Conservation (phyloP, 2,329 filamentous ascomycete species). For the Neonectria punicea region DNA sequence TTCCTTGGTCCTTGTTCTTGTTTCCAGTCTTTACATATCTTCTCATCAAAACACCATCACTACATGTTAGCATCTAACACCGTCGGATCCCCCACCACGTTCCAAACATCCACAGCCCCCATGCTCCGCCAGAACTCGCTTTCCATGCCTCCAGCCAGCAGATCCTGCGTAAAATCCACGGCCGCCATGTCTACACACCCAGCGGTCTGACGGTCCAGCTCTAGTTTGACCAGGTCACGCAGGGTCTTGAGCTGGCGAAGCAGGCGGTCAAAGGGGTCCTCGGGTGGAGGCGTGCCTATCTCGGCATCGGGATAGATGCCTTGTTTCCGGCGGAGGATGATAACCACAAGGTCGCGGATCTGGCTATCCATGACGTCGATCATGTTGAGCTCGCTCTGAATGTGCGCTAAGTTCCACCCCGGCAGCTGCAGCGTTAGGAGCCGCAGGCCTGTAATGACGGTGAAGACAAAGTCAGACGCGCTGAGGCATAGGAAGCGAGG, state of each 20-base stretch:
- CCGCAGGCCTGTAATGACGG: slow-evolving; percentile 58
- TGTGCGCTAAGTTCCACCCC: slow-evolving; percentile 56
- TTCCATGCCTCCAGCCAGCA: slow-evolving; percentile 37
- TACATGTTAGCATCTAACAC: slow-evolving; percentile 34
- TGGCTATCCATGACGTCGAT: slow-evolving; percentile 42
- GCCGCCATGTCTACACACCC: slow-evolving; percentile 33
- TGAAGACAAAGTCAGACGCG: slow-evolving; percentile 59
- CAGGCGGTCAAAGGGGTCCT: slow-evolving; percentile 49
- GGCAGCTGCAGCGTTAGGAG: slow-evolving; percentile 57
- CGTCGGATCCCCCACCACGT: slow-evolving; percentile 42
- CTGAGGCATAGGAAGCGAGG: slow-evolving; percentile 57
- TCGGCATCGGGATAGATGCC: slow-evolving; percentile 35
- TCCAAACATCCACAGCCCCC: slow-evolving; percentile 41
- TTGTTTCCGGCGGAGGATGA: slow-evolving; percentile 45
- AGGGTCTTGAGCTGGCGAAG: slow-evolving; percentile 46
- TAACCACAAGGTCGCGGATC: slow-evolving; percentile 43
- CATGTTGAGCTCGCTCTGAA: slow-evolving; percentile 50
- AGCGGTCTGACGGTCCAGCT: slow-evolving; percentile 42
- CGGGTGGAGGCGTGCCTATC: slow-evolving; percentile 21
- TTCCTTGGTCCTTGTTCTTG: neutral
- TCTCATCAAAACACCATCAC: slow-evolving; percentile 1
- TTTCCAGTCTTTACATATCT: neutral
- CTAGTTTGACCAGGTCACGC: slow-evolving; percentile 45
- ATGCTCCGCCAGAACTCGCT: slow-evolving; percentile 43
- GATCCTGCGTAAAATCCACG: slow-evolving; percentile 36